phyloP scores from a whole-genome alignment of 2,329 filamentous ascomycete genomes.

The Fusarium abutilonis region DNA sequence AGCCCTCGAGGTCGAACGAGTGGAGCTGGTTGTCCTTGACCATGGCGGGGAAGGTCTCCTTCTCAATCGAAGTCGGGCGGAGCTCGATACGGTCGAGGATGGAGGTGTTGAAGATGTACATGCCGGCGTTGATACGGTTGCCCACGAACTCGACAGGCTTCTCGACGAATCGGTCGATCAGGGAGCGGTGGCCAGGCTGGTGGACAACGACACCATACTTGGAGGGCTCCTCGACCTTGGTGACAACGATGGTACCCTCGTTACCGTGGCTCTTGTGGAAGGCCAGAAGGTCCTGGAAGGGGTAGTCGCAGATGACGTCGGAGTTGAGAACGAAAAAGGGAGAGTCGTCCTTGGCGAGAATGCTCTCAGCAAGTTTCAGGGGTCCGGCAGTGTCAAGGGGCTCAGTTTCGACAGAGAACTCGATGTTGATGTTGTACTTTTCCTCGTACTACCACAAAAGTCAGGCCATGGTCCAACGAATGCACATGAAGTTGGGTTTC shows the following conservation, averaged over 20 bases:
- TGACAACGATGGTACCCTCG: conserved; percentile 97
- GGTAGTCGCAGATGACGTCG: conserved; percentile 97
- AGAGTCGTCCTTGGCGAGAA: conserved; percentile 89
- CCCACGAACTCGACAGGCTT: conserved; percentile 99
- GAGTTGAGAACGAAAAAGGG: conserved; percentile 99
- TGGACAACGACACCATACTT: conserved; percentile 99
- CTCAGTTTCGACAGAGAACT: conserved; percentile 96
- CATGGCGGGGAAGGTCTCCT: conserved; percentile 97
- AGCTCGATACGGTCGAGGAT: conserved; percentile 93
- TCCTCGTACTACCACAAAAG: conserved; percentile 75
- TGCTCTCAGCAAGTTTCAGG: conserved; percentile 92
- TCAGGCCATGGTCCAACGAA: conserved; percentile 13
- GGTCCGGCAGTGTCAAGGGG: conserved; percentile 95
- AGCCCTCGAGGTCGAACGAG: conserved; percentile 95
- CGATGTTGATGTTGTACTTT: conserved; percentile 92
- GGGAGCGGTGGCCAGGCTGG: conserved; percentile 88
- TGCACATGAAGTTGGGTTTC: conserved; percentile 10
- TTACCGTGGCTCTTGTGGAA: conserved; percentile 95
- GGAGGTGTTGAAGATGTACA: conserved; percentile 96
- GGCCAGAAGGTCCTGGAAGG: conserved; percentile 85
- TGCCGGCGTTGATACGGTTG: conserved; percentile 98
- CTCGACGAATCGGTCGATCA: conserved; percentile 99
- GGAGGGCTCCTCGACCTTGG: conserved; percentile 98
- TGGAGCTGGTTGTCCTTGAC: conserved; percentile 89
- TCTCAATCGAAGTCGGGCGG: conserved; percentile 95